Evolutionary conservation across 2,329 filamentous ascomycete genomes (phyloP), one percentile per base, ranked within the genome.

Genomic region (Sphaerostilbella broomeana): DNA sequence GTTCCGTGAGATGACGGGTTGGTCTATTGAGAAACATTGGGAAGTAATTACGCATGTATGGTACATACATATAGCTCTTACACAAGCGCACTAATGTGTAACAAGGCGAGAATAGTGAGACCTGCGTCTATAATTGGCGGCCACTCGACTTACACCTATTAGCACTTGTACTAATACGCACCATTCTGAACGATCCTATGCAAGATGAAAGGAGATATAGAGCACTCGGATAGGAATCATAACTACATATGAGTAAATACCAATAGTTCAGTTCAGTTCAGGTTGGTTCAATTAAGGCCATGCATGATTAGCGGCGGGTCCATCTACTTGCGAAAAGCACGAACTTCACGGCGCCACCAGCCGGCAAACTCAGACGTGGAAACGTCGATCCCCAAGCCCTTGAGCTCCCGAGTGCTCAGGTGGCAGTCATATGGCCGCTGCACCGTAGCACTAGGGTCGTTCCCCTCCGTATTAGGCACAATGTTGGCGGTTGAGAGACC

Each of bases 401-500:
- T 76, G 47, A 95, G 63, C 26, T 69, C 77, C 60, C 75, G 76
- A 7, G 84, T 95, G 52, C 85, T 88, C 31, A 95, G 67, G 61
- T 95, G 87, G 51, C 84, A 90, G 62, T 95, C 87, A 56, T 86
- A 95, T 10, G 89, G 88, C 47, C 88, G 73, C 63, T 88, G 77
- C 1, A 88, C 84, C 16, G 72, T 70, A 30, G 81, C 77, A 45
- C 77, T 79, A 5, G 81, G 78, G 47, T 86, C 81, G 57, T 84
- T 84, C 25, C 83, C 83, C 52, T 84, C 71, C 17, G 78, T 74
- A 52, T 86, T 82, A 8, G 82, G 67, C 52, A 76, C 70, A 60
- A 95, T 81, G 6, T 75, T 73, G 32, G 78, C 75, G 15, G 82
- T 68, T 9, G 83, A 73, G 40, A 94, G 57, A 1, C 82, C 86